Evolutionary conservation across 768 basidiomycete species (phyloP), one percentile per base, ranked within the genome.

Genomic region (Neoboletus subvelutipes): DNA sequence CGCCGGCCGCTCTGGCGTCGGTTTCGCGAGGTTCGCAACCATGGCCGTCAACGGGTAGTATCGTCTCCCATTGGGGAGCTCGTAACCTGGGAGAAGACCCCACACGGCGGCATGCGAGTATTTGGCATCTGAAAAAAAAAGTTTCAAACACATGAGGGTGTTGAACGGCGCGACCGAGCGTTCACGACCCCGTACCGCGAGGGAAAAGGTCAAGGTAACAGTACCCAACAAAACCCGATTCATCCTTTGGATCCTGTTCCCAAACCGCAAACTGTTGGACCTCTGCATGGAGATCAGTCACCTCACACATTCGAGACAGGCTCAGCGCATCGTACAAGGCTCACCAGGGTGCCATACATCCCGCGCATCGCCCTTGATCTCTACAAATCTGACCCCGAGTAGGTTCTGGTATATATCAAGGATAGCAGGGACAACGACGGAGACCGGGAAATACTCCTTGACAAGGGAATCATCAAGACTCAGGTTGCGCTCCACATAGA

Each of bases 11-110:
- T 86, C 84, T 1, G 86, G 83, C 1, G 90, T 92, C 4, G 90
- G 80, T 67, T 94, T 95, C 5, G 92, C 90, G 11, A 95, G 81
- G 69, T 94, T 94, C 39, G 93, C 92, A 8, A 94, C 93, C 92
- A 94, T 94, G 4, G 88, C 87, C 1, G 86, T 72, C 49, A 91
- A 71, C 3, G 92, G 92, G 69, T 91, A 92, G 67, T 78, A 78
- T 31, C 88, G 80, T 50, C 78, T 78, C 42, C 85, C 86, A 54
- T 83, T 73, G 0, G 79, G 57, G 24, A 73, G 76, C 43, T 81
- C 76, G 66, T 85, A 87, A 15, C 92, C 90, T 0, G 86, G 74
- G 6, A 88, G 76, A 29, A 94, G 75, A 8, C 82, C 78, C 88
- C 90, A 94, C 2, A 94, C 91, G 1, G 91, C 91, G 0, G 92